phyloP scores from a whole-genome alignment of 225 moss, liverwort and hornwort species.

The Ulota crispa region DNA sequence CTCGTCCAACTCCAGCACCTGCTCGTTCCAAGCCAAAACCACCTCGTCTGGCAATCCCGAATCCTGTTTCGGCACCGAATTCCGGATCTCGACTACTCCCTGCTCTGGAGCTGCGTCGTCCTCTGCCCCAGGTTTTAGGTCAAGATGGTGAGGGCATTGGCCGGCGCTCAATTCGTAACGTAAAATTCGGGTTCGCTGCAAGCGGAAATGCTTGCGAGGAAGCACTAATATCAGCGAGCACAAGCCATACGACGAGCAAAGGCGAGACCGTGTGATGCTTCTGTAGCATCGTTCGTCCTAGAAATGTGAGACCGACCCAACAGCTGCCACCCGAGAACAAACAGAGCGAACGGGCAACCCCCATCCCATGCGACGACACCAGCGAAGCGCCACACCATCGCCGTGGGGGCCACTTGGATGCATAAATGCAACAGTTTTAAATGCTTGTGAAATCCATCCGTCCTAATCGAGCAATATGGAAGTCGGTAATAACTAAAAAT shows the following conservation, averaged over 20 bases:
- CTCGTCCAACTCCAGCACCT: slow-evolving; percentile 55
- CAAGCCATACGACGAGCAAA: slow-evolving; percentile 21
- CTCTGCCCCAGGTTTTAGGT: slow-evolving; percentile 23
- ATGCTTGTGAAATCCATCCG: not conserved
- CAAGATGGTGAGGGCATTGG: not conserved
- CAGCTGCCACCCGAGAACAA: slow-evolving; percentile 8
- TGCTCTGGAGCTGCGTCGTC: not conserved
- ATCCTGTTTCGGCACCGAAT: not conserved
- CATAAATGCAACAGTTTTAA: not conserved
- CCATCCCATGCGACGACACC: slow-evolving; percentile 26
- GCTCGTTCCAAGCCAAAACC: slow-evolving; percentile 48
- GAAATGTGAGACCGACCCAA: slow-evolving; percentile 9
- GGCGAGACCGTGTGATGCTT: not conserved
- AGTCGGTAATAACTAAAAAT: not conserved
- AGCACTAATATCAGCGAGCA: not conserved
- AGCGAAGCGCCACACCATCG: slow-evolving; percentile 9
- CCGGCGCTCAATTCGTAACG: slow-evolving; percentile 12
- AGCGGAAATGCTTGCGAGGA: not conserved
- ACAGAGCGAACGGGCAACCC: not conserved
- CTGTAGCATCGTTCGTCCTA: slow-evolving; percentile 34
- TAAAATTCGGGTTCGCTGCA: slow-evolving; percentile 2
- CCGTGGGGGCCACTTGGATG: slow-evolving; percentile 35
- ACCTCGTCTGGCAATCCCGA: slow-evolving; percentile 24
- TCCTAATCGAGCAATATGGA: not conserved
- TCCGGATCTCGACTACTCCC: not conserved